These are phyloP conservation scores for Malus hybrid DNA, from an alignment of 331 rosid species.

Conservation along the genomic window DNA sequence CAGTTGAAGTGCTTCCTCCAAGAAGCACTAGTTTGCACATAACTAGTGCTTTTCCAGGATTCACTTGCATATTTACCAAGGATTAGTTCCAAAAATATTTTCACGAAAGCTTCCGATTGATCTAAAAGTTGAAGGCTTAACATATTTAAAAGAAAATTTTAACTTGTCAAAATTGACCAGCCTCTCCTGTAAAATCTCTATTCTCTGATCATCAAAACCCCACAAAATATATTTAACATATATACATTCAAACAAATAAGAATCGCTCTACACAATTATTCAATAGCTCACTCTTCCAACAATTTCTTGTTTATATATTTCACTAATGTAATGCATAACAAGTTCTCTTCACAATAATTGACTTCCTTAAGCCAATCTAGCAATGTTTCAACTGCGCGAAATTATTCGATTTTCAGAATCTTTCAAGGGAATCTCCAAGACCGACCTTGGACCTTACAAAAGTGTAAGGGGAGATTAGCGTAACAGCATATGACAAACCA, in stretches of 20 bases:
- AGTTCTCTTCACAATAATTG: neutral
- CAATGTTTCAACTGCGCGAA: neutral
- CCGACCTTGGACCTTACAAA: neutral
- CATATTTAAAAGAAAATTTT: neutral
- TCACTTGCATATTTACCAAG: too few species aligned
- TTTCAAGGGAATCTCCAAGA: neutral
- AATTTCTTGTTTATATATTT: neutral
- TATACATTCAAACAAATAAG: too few species aligned
- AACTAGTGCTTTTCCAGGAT: too few species aligned
- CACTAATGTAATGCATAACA: neutral
- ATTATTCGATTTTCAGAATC: neutral
- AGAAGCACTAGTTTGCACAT: too few species aligned
- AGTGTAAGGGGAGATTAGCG: neutral
- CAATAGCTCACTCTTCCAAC: neutral
- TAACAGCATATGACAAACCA: neutral
- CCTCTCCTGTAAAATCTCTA: neutral
- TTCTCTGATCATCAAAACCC: neutral
- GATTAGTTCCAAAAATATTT: too few species aligned
- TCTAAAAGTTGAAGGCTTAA: neutral
- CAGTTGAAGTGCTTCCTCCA: too few species aligned
- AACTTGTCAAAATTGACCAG: neutral
- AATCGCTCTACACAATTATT: too few species aligned
- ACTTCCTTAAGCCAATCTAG: neutral
- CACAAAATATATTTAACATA: too few species aligned
- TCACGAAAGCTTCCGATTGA: neutral